phyloP scores from a whole-genome alignment of 352 stramenopile species.

The Globisporangium viniferum region DNA sequence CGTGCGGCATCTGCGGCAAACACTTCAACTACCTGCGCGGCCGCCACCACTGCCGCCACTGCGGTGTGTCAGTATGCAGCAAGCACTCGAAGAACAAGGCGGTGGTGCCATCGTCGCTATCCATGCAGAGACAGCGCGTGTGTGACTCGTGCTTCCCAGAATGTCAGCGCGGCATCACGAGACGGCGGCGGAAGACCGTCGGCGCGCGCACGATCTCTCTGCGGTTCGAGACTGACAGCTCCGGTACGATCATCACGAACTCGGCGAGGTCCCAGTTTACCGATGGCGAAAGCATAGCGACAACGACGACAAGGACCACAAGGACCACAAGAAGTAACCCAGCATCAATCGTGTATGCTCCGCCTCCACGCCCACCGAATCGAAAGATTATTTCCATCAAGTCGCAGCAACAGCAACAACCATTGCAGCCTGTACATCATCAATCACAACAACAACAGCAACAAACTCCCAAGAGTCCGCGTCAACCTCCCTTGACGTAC shows the following conservation, averaged over 20 bases:
- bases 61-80: constrained; percentile 68
- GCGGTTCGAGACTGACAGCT: constrained; percentile 10
- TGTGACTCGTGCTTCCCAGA: constrained; percentile 68
- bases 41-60: constrained; percentile 81
- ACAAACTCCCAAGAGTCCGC: background rate
- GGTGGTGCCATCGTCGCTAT: constrained; percentile 64
- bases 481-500: background rate
- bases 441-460: background rate
- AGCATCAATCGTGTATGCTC: background rate
- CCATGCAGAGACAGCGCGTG: constrained; percentile 60
- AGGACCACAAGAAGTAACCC: background rate
- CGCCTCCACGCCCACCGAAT: background rate
- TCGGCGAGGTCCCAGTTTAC: constrained; percentile 6
- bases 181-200: constrained; percentile 14
- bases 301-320: constrained; percentile 7
- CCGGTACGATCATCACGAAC: constrained; percentile 6
- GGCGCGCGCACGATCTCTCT: constrained; percentile 16
- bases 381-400: constrained; percentile 7
- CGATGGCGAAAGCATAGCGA: constrained; percentile 5
- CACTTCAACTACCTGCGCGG: constrained; percentile 57
- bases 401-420: background rate
- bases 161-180: constrained; percentile 30
- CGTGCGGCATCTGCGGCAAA: constrained; percentile 57
- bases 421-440: background rate
- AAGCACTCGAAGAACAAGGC: constrained; percentile 71